phyloP scores from a whole-genome alignment of 805 yeast genomes.

The Teunomyces atbi region DNA sequence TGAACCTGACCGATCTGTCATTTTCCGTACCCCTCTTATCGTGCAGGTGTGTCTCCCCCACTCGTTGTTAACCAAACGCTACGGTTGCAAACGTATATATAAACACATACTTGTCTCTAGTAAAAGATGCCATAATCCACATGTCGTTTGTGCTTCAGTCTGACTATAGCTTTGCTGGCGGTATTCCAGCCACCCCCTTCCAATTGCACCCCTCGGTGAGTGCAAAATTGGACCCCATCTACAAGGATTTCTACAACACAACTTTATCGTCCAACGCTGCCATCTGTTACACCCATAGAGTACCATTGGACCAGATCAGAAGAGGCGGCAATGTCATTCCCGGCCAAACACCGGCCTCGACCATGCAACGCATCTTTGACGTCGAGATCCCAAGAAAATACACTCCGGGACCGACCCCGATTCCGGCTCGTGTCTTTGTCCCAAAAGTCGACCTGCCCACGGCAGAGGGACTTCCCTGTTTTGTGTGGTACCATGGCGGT shows the following conservation, averaged over 20 bases:
- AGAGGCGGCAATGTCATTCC: conserved; percentile 41
- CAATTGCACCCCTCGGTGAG: conserved; percentile 26
- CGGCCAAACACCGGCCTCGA: conserved; percentile 34
- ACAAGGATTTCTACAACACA: conserved; percentile 33
- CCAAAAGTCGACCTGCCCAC: conserved; percentile 35
- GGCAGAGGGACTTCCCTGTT: conserved; percentile 34
- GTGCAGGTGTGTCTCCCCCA: not conserved
- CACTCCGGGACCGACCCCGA: conserved; percentile 18
- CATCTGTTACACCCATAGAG: conserved; percentile 34
- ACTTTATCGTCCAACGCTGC: conserved; percentile 23
- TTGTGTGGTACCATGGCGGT: conserved; percentile 45
- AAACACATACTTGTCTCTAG: too few relatives aligned
- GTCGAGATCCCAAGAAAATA: conserved; percentile 31
- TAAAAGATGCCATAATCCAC: too few relatives aligned
- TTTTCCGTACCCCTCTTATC: not conserved
- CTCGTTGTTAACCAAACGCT: too few relatives aligned
- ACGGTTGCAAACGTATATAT: too few relatives aligned
- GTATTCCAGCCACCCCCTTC: conserved; percentile 29
- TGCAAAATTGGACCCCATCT: conserved; percentile 35
- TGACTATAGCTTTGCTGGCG: conserved; percentile 25
- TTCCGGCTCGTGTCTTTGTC: conserved; percentile 35
- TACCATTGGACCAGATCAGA: conserved; percentile 28
- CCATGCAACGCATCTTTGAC: conserved; percentile 27
- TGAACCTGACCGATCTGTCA: too few relatives aligned
- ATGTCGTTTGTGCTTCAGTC: conserved; percentile 12